Evolutionary conservation across 768 basidiomycete species (phyloP).

Genomic region (Kwoniella heveanensis): DNA sequence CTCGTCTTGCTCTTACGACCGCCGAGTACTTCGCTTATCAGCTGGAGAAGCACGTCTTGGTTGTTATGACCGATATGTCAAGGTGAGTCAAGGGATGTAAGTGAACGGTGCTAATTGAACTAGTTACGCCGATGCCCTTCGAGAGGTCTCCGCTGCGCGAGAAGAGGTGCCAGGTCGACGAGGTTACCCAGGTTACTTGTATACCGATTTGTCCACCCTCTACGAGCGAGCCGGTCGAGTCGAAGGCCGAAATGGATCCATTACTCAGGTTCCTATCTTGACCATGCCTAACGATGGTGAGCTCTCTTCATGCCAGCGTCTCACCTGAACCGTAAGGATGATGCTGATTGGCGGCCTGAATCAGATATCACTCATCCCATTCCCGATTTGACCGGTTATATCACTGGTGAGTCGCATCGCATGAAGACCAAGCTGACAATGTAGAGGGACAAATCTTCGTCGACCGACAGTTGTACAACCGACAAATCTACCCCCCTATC

Average conservation of each 20-base stretch:
- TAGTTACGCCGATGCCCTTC: constrained; percentile 49
- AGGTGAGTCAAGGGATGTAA: constrained; percentile 16
- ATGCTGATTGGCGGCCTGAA: constrained; percentile 1
- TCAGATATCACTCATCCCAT: constrained; percentile 99
- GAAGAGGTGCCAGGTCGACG: constrained; percentile 99
- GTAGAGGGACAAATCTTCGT: constrained; percentile 99
- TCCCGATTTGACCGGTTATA: constrained; percentile 98
- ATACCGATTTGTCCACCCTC: constrained; percentile 98
- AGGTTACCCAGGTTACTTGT: constrained; percentile 76
- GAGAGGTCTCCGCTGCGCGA: constrained; percentile 91
- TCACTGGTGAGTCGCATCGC: constrained; percentile 56
- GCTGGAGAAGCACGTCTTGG: constrained; percentile 98
- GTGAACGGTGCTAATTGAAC: constrained; percentile 61
- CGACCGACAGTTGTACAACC: constrained; percentile 93
- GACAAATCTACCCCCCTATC: constrained; percentile 91
- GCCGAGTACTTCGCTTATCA: constrained; percentile 99
- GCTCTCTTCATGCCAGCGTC: constrained; percentile 33
- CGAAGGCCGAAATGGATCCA: constrained; percentile 94
- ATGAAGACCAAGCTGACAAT: constrained; percentile 2
- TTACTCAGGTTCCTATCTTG: constrained; percentile 98
- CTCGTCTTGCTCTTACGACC: constrained; percentile 94
- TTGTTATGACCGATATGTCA: constrained; percentile 95
- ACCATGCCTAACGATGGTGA: constrained; percentile 99
- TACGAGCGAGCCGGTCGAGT: constrained; percentile 99
- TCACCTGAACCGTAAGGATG: not conserved